These are phyloP conservation scores for Colletotrichum sp. DNA, from an alignment of 2,329 filamentous ascomycete genomes.

Conservation along the genomic window DNA sequence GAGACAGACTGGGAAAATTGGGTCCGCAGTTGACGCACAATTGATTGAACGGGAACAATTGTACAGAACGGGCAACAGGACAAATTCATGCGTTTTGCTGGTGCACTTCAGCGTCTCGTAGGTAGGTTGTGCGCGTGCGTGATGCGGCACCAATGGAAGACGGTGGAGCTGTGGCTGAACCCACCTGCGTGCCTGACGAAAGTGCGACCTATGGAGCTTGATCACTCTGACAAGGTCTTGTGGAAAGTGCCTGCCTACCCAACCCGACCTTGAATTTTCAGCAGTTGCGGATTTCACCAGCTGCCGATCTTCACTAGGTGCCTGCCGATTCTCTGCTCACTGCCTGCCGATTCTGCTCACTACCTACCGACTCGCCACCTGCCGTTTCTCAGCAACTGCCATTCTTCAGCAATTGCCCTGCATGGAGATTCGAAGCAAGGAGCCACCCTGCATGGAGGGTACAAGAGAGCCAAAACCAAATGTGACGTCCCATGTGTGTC, in stretches of 20 bases:
- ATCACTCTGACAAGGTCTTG: background rate
- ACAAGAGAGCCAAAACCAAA: background rate
- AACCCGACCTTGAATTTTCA: background rate
- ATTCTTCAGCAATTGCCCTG: background rate
- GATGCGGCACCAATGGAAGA: background rate
- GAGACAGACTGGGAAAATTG: background rate
- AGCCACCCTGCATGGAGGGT: background rate
- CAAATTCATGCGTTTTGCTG: too few relatives aligned
- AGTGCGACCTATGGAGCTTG: too few relatives aligned
- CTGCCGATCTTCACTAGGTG: background rate
- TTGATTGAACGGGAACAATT: accelerated
- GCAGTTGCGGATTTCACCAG: background rate
- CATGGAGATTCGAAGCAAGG: background rate
- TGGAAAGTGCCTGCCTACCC: background rate
- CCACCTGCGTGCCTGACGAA: background rate
- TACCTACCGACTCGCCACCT: background rate
- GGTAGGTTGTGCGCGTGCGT: background rate
- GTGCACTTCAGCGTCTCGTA: background rate
- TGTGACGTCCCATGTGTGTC: background rate
- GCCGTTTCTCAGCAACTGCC: background rate
- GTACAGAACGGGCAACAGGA: too few relatives aligned
- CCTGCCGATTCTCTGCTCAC: background rate
- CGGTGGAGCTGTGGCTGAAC: background rate
- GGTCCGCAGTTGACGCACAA: too few relatives aligned
- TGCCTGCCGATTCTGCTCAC: background rate